Evolutionary conservation across 2,329 filamentous ascomycete genomes (phyloP).

Genomic region (Colletotrichum sp.): DNA sequence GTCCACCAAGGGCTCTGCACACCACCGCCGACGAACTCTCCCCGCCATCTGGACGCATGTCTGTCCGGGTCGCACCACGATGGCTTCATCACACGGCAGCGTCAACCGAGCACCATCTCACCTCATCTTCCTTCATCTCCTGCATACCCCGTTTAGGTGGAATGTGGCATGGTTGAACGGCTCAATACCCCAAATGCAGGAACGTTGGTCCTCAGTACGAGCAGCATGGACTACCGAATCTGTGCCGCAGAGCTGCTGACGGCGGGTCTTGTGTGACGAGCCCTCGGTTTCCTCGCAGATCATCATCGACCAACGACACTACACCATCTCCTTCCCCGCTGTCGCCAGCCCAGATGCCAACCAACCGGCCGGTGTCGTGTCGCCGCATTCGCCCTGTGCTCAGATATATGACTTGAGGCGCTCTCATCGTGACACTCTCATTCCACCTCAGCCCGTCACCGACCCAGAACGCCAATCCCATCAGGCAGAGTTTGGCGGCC

Average conservation of each 20-base stretch:
- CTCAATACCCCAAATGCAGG: background rate
- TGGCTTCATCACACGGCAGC: background rate
- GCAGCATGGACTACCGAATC: background rate
- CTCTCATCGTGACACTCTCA: background rate
- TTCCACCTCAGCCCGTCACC: background rate
- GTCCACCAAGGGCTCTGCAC: background rate
- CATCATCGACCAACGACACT: background rate
- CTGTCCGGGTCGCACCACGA: constrained; percentile 2
- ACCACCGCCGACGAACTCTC: background rate
- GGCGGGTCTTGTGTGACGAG: constrained; percentile 6
- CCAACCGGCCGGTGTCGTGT: background rate
- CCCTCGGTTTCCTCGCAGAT: constrained; percentile 10
- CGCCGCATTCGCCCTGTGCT: background rate
- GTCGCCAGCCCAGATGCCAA: background rate
- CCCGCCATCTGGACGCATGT: background rate
- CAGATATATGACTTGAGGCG: background rate
- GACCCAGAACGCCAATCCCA: background rate
- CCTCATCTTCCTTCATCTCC: background rate
- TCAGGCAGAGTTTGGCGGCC: background rate
- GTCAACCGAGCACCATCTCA: background rate
- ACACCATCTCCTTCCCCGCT: constrained; percentile 3
- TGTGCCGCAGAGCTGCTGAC: constrained; percentile 10
- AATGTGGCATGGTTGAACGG: background rate
- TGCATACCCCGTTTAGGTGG: background rate
- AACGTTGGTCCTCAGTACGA: background rate